These are phyloP conservation scores for Beta corolliflora DNA, from an alignment of 179 eudicot species.

Conservation along the genomic window DNA sequence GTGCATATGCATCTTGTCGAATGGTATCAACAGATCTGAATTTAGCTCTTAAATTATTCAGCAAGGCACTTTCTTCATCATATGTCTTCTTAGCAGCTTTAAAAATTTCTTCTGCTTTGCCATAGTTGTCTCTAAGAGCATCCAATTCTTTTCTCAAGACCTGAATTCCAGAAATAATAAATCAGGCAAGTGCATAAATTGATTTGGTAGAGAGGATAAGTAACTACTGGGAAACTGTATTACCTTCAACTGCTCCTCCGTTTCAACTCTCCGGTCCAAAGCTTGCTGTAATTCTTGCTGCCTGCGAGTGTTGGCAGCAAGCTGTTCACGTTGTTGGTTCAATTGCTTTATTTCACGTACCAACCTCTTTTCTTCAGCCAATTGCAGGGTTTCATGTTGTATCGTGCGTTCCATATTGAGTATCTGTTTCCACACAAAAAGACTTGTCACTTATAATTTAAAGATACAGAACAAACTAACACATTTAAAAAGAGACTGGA, in stretches of 20 bases:
- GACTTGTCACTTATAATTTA: not conserved
- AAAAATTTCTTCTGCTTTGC: conserved; percentile 49
- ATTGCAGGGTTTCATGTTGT: conserved; percentile 71
- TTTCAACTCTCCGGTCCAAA: conserved; percentile 53
- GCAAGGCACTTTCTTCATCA: conserved; percentile 48
- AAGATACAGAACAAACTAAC: conserved; percentile 4
- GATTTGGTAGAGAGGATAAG: not conserved
- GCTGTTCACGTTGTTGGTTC: conserved; percentile 65
- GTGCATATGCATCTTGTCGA: conserved; percentile 67
- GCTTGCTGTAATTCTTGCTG: conserved; percentile 76
- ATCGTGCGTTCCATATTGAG: conserved; percentile 61
- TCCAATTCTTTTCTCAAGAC: conserved; percentile 70
- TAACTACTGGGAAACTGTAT: not conserved
- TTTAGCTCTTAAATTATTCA: conserved; percentile 44
- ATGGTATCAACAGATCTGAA: conserved; percentile 51
- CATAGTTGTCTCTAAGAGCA: conserved; percentile 50
- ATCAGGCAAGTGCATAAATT: conserved; percentile 8
- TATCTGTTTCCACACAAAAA: conserved; percentile 52
- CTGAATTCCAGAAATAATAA: conserved; percentile 36
- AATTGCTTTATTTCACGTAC: conserved; percentile 83
- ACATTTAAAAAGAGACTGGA: conserved; percentile 4
- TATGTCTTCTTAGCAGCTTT: conserved; percentile 46
- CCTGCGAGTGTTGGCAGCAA: conserved; percentile 55
- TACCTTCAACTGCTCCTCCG: conserved; percentile 79
- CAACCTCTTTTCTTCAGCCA: conserved; percentile 79